phyloP scores from a whole-genome alignment of 345 rosid species.

The Gossypioides kirkii region DNA sequence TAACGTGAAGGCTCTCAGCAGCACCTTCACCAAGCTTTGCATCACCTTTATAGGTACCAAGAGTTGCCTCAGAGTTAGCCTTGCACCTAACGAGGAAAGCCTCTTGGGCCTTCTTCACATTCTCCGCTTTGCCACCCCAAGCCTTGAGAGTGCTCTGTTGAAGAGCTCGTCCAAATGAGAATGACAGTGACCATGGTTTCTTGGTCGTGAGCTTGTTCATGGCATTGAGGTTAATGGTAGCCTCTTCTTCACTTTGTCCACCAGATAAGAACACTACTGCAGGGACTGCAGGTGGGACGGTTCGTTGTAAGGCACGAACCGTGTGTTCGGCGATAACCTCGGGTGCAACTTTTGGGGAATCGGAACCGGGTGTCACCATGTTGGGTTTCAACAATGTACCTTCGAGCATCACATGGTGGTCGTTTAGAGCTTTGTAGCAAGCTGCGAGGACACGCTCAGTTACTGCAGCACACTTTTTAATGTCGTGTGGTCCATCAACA shows the following conservation, averaged over 20 bases:
- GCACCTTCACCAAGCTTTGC: conserved; percentile 74
- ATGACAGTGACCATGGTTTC: conserved; percentile 91
- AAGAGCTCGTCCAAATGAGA: conserved; percentile 92
- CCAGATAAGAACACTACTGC: conserved; percentile 82
- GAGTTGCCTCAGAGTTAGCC: conserved; percentile 94
- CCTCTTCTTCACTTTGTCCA: conserved; percentile 92
- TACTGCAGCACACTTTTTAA: conserved; percentile 65
- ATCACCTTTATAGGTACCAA: conserved; percentile 77
- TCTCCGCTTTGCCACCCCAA: conserved; percentile 81
- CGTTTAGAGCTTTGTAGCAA: conserved; percentile 87
- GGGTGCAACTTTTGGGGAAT: conserved; percentile 62
- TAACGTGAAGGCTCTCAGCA: conserved; percentile 80
- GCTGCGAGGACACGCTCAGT: conserved; percentile 89
- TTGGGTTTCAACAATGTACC: conserved; percentile 89
- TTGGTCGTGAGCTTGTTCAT: conserved; percentile 69
- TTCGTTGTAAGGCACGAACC: conserved; percentile 68
- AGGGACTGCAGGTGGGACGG: conserved; percentile 87
- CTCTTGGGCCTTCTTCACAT: conserved; percentile 51
- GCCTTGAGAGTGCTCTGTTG: conserved; percentile 91
- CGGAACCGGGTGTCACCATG: conserved; percentile 98
- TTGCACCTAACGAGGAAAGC: conserved; percentile 66
- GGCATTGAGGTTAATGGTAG: conserved; percentile 80
- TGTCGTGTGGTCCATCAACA: conserved; percentile 79
- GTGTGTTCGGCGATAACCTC: conserved; percentile 80
- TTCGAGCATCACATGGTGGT: conserved; percentile 82